A percentile compares a stretch with the other conserved stretches of the same genome.
Evolutionary conservation across 352 stramenopile species (phyloP).

Genomic region (Globisporangium abappressorium): DNA sequence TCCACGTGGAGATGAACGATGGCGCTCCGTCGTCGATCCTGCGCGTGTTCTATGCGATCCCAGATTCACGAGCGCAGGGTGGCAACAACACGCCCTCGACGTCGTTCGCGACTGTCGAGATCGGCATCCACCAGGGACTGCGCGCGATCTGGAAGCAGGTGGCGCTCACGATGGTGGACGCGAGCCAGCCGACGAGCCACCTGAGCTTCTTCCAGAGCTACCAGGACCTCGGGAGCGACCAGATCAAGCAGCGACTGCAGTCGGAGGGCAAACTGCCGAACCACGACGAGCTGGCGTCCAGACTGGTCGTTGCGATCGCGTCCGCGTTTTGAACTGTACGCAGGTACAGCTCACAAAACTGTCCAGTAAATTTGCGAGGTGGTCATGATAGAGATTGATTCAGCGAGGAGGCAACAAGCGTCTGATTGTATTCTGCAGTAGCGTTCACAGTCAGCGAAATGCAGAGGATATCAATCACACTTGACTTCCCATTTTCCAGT

Average conservation of each 20-base stretch:
- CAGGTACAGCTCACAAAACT: neutral
- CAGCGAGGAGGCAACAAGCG: neutral
- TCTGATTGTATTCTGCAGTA: neutral
- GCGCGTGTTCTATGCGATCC: constrained; percentile 42
- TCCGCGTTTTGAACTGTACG: constrained; percentile 20
- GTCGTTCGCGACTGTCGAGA: constrained; percentile 34
- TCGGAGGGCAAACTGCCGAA: constrained; percentile 41
- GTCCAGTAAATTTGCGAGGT: neutral
- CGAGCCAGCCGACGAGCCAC: constrained; percentile 25
- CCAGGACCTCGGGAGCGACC: constrained; percentile 15
- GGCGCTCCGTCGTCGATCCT: constrained; percentile 28
- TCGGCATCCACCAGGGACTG: constrained; percentile 41
- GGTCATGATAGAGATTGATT: neutral
- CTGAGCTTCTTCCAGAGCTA: constrained; percentile 19
- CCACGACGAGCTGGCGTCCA: constrained; percentile 61
- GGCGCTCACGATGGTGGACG: constrained; percentile 38
- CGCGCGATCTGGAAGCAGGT: constrained; percentile 59
- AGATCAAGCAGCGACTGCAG: constrained; percentile 36
- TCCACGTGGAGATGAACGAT: constrained; percentile 37
- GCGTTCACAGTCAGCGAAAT: neutral
- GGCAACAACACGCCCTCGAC: constrained; percentile 2
- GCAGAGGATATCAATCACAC: neutral
- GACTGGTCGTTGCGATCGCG: constrained; percentile 46
- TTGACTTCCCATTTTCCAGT: neutral
- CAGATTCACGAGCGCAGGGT: constrained; percentile 5